These are phyloP conservation scores for Scutellaria minor DNA, from an alignment of 257 asterid species.

Conservation along the genomic window DNA sequence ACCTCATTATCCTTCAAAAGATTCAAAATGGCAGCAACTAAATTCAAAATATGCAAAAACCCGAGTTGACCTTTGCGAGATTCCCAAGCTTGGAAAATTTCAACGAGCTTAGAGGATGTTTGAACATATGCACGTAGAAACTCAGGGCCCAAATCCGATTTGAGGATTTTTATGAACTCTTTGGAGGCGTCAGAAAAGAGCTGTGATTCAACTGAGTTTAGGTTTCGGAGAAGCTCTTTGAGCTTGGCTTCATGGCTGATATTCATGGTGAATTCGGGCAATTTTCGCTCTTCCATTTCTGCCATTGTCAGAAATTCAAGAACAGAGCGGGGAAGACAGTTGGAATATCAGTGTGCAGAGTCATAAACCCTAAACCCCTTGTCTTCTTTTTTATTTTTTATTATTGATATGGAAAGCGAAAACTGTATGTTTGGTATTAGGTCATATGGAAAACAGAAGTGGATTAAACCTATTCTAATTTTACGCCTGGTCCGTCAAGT, in stretches of 20 bases:
- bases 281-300: constrained; percentile 24
- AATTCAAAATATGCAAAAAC: constrained; percentile 51
- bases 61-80: constrained; percentile 63
- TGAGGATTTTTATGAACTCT: constrained; percentile 64
- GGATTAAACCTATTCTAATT: too few species aligned
- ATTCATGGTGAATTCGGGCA: constrained; percentile 37
- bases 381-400: background rate
- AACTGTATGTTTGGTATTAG: too few species aligned
- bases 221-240: constrained; percentile 73
- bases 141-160: constrained; percentile 64
- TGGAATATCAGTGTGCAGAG: background rate
- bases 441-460: too few species aligned
- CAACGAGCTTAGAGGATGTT: constrained; percentile 62
- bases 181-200: constrained; percentile 67
- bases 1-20: constrained; percentile 42
- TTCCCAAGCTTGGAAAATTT: constrained; percentile 82
- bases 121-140: constrained; percentile 48
- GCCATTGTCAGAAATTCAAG: constrained; percentile 35
- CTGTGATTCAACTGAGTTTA: constrained; percentile 62
- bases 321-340: background rate
- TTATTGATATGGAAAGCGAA: too few species aligned
- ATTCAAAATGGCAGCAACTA: constrained; percentile 59
- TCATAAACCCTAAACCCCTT: constrained; percentile 35
- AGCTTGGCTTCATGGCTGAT: constrained; percentile 68
- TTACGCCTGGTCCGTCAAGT: too few species aligned